Conservation (phyloP, 129 eudicot genomes). For the Flaveria ramosissima region DNA sequence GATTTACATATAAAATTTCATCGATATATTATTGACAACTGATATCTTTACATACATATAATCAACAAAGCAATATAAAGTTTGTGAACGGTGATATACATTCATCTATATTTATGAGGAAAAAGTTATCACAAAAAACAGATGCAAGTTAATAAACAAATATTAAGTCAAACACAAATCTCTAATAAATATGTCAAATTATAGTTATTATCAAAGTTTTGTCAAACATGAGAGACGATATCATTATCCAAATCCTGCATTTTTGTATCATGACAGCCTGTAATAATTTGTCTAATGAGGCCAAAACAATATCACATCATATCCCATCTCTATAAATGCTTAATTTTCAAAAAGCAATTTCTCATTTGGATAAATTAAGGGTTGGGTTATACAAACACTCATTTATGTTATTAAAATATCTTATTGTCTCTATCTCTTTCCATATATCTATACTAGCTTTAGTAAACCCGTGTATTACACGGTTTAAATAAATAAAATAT, state of each 20-base stretch:
- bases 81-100: not conserved
- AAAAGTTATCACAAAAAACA: not conserved
- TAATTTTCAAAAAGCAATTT: not conserved
- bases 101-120: not conserved
- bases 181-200: not conserved
- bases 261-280: conserved; percentile 17
- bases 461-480: too few relatives aligned
- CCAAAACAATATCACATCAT: conserved; percentile 14
- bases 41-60: too few relatives aligned
- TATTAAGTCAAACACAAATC: not conserved
- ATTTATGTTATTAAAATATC: too few relatives aligned
- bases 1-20: too few relatives aligned
- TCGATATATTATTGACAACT: too few relatives aligned
- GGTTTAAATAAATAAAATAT: too few relatives aligned
- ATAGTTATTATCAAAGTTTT: conserved; percentile 17
- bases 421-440: too few relatives aligned
- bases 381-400: too few relatives aligned
- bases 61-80: too few relatives aligned
- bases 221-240: conserved; percentile 9
- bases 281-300: conserved; percentile 2
- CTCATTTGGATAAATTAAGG: not conserved
- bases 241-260: conserved; percentile 25
- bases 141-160: not conserved
- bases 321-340: conserved; percentile 2
- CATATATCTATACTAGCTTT: too few relatives aligned